Evolutionary conservation across 257 asterid species (phyloP), one percentile per base, ranked within the genome.

Genomic region (Datura wrightii): DNA sequence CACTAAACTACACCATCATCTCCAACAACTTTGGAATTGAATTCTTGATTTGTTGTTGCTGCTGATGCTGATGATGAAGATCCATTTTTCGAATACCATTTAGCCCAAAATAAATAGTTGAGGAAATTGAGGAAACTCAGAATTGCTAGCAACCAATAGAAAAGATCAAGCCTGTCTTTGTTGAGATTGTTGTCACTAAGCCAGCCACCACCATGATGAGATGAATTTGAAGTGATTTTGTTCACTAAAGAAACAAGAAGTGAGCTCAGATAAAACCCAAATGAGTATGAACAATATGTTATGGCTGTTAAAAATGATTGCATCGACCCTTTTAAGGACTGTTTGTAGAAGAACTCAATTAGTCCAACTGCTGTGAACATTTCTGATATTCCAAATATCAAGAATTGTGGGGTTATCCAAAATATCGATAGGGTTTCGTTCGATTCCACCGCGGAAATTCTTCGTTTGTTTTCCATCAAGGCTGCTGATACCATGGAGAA

Each of bases 281-380:
- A 94, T 0, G 99, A 92, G 82, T 93, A 96, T 1, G 99, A 96
- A 83, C 98, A 96, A 56, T 94, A 96, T 18, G 99, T 93, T 0
- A 93, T 84, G 39, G 99, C 97, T 14, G 97, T 96, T 36, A 92
- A 54, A 85, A 91, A 94, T 1, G 98, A 84, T 81, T 89, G 92
- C 97, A 92, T 94, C 9, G 79, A 41, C 84, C 98, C 98, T 55
- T 85, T 89, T 67, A 90, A n/a, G 0, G 87, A 11, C 66, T 96
- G 98, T 84, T 90, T 93, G 92, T 96, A 96, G 86, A 94, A 96
- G 93, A 96, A 94, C 85, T 96, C 99, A 37, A 94, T 79, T 0
- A 96, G 87, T 6, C 99, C 98, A n/a, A 96, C 99, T 2, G 98
- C 98, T 0, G 99, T 94, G 18, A 96, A 88, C 99, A 96, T 96